Evolutionary conservation across 2,329 filamentous ascomycete genomes (phyloP).

Genomic region (Whalleya microplaca): DNA sequence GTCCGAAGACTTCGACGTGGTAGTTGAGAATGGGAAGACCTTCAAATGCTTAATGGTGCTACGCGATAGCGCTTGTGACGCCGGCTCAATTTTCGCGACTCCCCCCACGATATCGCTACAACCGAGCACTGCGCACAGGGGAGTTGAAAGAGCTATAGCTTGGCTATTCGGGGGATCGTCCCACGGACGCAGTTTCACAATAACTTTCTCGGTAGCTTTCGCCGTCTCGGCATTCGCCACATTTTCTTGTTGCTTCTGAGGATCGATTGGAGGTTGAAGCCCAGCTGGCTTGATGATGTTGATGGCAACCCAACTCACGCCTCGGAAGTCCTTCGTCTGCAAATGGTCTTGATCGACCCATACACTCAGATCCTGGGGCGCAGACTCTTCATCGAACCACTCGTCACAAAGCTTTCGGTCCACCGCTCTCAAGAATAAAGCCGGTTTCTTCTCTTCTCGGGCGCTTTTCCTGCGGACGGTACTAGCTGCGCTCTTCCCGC

Average conservation of each 20-base stretch:
- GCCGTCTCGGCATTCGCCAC: conserved; percentile 56
- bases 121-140: conserved; percentile 75
- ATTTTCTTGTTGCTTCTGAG: conserved; percentile 69
- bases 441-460: conserved; percentile 68
- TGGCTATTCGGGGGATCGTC: conserved; percentile 83
- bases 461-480: conserved; percentile 60
- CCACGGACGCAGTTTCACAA: conserved; percentile 80
- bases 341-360: conserved; percentile 86
- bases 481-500: conserved; percentile 74
- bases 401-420: conserved; percentile 71
- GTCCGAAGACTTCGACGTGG: conserved; percentile 58
- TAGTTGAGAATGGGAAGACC: conserved; percentile 76
- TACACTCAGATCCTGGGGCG: conserved; percentile 66
- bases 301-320: conserved; percentile 77
- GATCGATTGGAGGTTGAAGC: conserved; percentile 71
- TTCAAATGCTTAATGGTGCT: conserved; percentile 69
- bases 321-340: conserved; percentile 71
- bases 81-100: conserved; percentile 84
- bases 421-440: conserved; percentile 79
- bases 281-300: conserved; percentile 84
- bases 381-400: conserved; percentile 75
- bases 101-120: conserved; percentile 78
- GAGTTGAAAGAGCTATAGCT: conserved; percentile 77
- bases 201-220: conserved; percentile 67
- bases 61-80: conserved; percentile 71